Percentiles rank a stretch among this genome's conserved stretches.
These are phyloP conservation scores for Mucor velutinosus DNA, from an alignment of 371 early-diverging fungal genomes.

Conservation along the genomic window DNA sequence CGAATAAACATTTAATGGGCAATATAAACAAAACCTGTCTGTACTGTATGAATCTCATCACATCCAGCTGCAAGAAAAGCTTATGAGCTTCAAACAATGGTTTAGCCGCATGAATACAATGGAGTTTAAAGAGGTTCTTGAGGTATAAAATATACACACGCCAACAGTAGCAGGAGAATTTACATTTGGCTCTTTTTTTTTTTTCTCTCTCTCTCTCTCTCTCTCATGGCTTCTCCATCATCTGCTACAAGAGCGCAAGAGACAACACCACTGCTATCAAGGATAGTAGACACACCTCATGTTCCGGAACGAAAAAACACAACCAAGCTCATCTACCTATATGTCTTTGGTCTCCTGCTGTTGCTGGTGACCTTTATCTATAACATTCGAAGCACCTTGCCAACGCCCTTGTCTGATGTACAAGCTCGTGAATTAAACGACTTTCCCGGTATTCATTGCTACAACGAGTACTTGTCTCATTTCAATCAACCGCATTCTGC, in stretches of 20 bases:
- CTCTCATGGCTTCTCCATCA: conserved; percentile 3
- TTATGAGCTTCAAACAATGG: background rate
- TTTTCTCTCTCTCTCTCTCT: background rate
- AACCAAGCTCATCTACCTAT: conserved; percentile 17
- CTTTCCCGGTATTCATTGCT: conserved; percentile 57
- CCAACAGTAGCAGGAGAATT: background rate
- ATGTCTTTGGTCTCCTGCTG: conserved; percentile 23
- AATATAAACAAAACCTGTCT: conserved; percentile 1
- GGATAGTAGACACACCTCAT: conserved; percentile 11
- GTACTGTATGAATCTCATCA: background rate
- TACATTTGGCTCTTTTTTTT: background rate
- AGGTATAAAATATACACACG: background rate
- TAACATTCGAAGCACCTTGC: conserved; percentile 35
- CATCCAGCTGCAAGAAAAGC: background rate
- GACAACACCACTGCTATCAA: conserved; percentile 11
- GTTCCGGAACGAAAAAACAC: conserved; percentile 5
- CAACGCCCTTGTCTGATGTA: conserved; percentile 46
- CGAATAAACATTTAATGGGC: background rate
- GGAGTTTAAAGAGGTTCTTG: background rate
- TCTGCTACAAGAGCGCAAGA: background rate
- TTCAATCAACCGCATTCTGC: conserved; percentile 60
- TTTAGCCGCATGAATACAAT: conserved; percentile 2
- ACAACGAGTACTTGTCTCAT: conserved; percentile 50
- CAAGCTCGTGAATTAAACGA: conserved; percentile 36
- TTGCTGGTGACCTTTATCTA: conserved; percentile 20